Conservation (phyloP, 2,329 filamentous ascomycete genomes). For the Dryadomyces sulphureus region DNA sequence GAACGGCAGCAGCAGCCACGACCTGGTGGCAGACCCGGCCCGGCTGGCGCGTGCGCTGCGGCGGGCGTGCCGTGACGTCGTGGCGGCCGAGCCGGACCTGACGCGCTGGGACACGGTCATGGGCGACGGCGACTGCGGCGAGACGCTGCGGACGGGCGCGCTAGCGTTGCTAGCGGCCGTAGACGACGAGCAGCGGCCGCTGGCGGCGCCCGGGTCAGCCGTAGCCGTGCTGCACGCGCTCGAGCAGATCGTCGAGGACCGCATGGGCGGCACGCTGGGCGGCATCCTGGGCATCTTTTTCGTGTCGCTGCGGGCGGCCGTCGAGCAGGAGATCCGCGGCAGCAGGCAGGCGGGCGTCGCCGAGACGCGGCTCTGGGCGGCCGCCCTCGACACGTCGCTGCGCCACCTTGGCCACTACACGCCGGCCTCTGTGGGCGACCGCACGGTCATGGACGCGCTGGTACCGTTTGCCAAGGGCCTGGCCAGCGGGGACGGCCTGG, state of each 20-base stretch:
- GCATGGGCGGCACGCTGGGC: constrained; percentile 38
- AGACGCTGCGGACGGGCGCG: constrained; percentile 42
- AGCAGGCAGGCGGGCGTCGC: constrained; percentile 3
- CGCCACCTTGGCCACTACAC: constrained; percentile 35
- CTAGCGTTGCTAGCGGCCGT: constrained; percentile 31
- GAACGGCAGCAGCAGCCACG: constrained; percentile 14
- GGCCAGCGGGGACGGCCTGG: constrained; percentile 29
- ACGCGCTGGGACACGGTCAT: constrained; percentile 49
- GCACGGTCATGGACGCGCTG: constrained; percentile 42
- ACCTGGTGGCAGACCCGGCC: constrained; percentile 34
- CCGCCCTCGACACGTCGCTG: constrained; percentile 26
- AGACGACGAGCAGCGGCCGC: constrained; percentile 12
- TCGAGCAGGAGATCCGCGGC: constrained; percentile 14
- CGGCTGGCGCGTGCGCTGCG: constrained; percentile 40
- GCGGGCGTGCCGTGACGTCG: constrained; percentile 33
- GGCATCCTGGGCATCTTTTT: constrained; percentile 41
- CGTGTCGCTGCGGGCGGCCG: constrained; percentile 28
- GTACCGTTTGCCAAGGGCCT: constrained; percentile 37
- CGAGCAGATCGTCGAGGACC: constrained; percentile 39
- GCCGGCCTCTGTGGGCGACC: constrained; percentile 37
- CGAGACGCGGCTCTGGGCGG: constrained; percentile 24
- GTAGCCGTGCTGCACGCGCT: constrained; percentile 31
- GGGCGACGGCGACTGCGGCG: constrained; percentile 53
- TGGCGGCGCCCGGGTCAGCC: constrained; percentile 29
- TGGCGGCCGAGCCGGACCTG: constrained; percentile 45